Percentiles rank a stretch among this genome's conserved stretches.
Conservation (phyloP, 768 basidiomycete species). For the Pleurotus ostreatus region DNA sequence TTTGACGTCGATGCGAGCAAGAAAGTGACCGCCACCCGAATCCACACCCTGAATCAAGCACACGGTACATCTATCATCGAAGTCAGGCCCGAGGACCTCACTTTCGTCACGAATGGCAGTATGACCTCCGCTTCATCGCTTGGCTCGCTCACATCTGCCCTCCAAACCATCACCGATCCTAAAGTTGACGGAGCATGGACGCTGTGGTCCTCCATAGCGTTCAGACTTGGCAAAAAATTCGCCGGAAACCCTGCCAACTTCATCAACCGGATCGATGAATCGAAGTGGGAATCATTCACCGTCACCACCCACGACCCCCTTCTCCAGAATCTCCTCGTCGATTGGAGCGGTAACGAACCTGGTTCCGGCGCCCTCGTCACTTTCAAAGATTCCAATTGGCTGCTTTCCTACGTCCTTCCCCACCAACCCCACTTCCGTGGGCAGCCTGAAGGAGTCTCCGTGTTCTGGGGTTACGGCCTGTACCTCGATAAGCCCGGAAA, state of each 20-base stretch:
- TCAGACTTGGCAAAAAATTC: neutral
- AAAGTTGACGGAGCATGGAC: conserved; percentile 1
- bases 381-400: conserved; percentile 5
- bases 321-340: conserved; percentile 1
- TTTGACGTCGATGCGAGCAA: conserved; percentile 2
- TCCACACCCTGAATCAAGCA: neutral
- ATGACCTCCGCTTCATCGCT: conserved; percentile 5
- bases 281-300: conserved; percentile 3
- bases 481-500: conserved; percentile 1
- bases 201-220: conserved; percentile 4
- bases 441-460: neutral
- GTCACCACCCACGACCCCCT: neutral
- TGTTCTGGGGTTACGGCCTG: conserved; percentile 1
- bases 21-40: neutral
- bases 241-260: conserved; percentile 4
- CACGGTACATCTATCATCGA: neutral
- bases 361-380: conserved; percentile 2
- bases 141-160: neutral
- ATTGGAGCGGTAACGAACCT: neutral
- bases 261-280: neutral
- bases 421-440: conserved; percentile 4
- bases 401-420: conserved; percentile 6
- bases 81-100: neutral
- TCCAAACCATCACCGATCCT: conserved; percentile 3
- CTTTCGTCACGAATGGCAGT: conserved; percentile 1